phyloP scores from a whole-genome alignment of 164 flowering plant genomes.

The Vitis rotundifolia region DNA sequence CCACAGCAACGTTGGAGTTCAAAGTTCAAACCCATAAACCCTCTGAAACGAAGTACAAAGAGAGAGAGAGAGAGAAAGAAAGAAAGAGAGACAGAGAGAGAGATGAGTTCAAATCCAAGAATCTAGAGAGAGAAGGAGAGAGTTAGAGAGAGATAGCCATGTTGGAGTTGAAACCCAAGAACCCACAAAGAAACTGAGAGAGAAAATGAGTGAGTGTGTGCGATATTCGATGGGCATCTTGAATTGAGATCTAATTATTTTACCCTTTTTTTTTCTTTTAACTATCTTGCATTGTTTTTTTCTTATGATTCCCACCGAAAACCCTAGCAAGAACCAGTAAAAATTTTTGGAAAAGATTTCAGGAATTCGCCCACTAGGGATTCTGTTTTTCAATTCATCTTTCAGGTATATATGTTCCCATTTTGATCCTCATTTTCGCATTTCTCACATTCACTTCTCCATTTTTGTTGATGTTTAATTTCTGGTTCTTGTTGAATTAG shows the following conservation, averaged over 20 bases:
- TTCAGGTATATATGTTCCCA: conserved; percentile 33
- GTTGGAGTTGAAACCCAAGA: conserved; percentile 4
- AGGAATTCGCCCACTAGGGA: conserved; percentile 22
- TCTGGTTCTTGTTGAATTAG: conserved; percentile 21
- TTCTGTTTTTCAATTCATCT: conserved; percentile 41
- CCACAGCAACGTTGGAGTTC: neutral
- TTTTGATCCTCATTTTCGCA: neutral
- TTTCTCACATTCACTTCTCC: neutral
- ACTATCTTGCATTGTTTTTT: neutral
- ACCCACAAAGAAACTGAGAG: neutral
- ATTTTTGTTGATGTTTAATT: neutral
- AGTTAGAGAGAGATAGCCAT: neutral
- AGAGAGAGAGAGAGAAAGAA: conserved; percentile 15
- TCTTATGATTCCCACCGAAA: neutral
- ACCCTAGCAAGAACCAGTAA: conserved; percentile 15
- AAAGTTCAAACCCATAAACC: conserved; percentile 7
- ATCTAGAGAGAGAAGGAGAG: conserved; percentile 10
- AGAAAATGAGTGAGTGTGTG: no score
- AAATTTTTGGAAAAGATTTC: conserved; percentile 18
- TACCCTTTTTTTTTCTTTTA: neutral
- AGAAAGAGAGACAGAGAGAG: conserved; percentile 2
- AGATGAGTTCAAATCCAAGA: neutral
- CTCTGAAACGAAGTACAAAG: neutral
- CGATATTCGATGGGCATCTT: no score
- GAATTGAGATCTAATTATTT: neutral